Evolutionary conservation across 805 yeast species (phyloP).

Genomic region (Candida namnaoensis): DNA sequence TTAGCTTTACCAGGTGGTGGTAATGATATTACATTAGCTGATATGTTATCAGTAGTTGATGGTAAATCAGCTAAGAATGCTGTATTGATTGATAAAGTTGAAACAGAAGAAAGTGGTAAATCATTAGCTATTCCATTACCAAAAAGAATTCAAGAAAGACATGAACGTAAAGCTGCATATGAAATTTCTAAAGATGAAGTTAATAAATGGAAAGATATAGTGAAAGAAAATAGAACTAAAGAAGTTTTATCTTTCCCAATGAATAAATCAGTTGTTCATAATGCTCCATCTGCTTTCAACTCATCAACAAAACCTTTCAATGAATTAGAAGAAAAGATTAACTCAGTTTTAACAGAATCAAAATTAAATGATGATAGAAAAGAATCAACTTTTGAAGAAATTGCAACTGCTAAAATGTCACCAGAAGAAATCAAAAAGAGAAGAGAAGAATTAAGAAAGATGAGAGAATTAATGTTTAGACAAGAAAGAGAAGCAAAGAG

Average conservation of each 20-base stretch:
- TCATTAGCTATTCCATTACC: constrained; percentile 79
- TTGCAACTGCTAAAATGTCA: constrained; percentile 73
- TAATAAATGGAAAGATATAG: constrained; percentile 80
- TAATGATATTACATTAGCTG: constrained; percentile 52
- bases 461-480: constrained; percentile 95
- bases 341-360: constrained; percentile 52
- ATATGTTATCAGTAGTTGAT: constrained; percentile 65
- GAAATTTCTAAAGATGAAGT: constrained; percentile 84
- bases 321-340: constrained; percentile 61
- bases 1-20: constrained; percentile 56
- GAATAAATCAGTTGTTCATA: constrained; percentile 33
- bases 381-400: constrained; percentile 80
- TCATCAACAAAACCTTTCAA: constrained; percentile 30
- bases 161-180: constrained; percentile 85
- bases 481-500: constrained; percentile 89
- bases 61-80: constrained; percentile 41
- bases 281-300: constrained; percentile 47
- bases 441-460: constrained; percentile 74
- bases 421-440: constrained; percentile 72
- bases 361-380: constrained; percentile 63
- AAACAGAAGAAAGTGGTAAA: constrained; percentile 27
- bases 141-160: constrained; percentile 72
- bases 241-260: constrained; percentile 79
- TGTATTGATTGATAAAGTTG: constrained; percentile 28
- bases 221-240: constrained; percentile 70